These are phyloP conservation scores for Teratosphaeria destructans DNA, from an alignment of 2,329 filamentous ascomycete species.

Conservation along the genomic window DNA sequence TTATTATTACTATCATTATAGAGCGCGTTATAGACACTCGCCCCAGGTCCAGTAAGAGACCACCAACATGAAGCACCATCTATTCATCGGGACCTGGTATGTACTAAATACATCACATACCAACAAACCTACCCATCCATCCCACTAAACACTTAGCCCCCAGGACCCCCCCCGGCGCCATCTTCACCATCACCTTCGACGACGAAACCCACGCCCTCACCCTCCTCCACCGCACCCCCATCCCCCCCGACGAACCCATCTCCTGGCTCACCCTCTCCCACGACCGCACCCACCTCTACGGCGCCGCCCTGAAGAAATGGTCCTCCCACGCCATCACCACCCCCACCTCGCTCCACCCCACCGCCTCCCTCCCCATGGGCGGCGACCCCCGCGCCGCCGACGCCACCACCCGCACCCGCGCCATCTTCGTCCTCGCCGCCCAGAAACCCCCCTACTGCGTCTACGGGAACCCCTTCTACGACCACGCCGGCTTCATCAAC, in stretches of 20 bases:
- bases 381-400: conserved; percentile 61
- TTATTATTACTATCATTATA: not conserved
- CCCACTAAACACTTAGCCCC: not conserved
- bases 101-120: not conserved
- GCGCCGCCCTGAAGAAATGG: conserved; percentile 90
- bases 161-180: conserved; percentile 68
- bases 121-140: too few species aligned
- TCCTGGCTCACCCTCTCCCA: conserved; percentile 92
- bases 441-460: conserved; percentile 68
- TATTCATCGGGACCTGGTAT: conserved; percentile 81
- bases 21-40: not conserved
- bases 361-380: conserved; percentile 62
- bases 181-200: conserved; percentile 82
- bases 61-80: conserved; percentile 65
- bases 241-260: conserved; percentile 74
- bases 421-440: conserved; percentile 78
- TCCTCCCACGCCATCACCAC: conserved; percentile 67
- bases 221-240: conserved; percentile 69
- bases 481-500: conserved; percentile 71
- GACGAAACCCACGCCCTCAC: conserved; percentile 66
- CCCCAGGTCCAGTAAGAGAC: not conserved
- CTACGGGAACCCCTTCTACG: conserved; percentile 86
- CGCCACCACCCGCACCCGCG: conserved; percentile 67
- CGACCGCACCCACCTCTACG: conserved; percentile 73
- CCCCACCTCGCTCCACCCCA: conserved; percentile 65